These are phyloP conservation scores for Phytophthora pistaciae DNA, from an alignment of 352 stramenopile species.

Conservation along the genomic window DNA sequence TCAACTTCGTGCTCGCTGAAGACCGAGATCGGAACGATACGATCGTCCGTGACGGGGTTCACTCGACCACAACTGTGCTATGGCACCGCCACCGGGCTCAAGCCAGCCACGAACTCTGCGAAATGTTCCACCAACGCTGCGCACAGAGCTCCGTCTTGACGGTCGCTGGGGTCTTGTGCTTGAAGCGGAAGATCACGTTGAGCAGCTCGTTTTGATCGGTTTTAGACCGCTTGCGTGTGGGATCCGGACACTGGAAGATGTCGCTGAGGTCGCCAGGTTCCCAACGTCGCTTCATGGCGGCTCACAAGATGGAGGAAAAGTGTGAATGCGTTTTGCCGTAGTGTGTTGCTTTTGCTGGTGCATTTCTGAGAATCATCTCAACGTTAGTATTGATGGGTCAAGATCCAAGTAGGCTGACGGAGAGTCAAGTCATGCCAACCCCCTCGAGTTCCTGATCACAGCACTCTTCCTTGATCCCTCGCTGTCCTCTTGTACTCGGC, in stretches of 20 bases:
- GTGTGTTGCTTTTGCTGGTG: background rate
- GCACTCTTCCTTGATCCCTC: conserved; percentile 3
- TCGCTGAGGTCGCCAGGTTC: background rate
- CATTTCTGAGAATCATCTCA: background rate
- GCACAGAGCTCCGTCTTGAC: conserved; percentile 39
- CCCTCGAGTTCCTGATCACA: too few relatives aligned
- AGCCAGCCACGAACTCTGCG: conserved; percentile 23
- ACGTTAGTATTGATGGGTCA: background rate
- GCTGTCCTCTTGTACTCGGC: conserved; percentile 7
- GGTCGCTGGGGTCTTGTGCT: conserved; percentile 43
- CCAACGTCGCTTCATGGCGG: background rate
- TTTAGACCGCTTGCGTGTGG: background rate
- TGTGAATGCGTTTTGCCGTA: background rate
- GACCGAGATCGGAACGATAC: conserved; percentile 21
- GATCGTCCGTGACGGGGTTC: conserved; percentile 32
- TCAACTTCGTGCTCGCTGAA: conserved; percentile 41
- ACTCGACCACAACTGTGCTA: conserved; percentile 12
- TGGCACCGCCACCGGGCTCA: conserved; percentile 12
- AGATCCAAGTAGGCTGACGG: conserved; percentile 19
- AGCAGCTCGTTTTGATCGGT: conserved; percentile 30
- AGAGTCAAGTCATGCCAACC: too few relatives aligned
- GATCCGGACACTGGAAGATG: background rate
- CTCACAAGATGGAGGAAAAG: background rate
- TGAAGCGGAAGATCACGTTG: conserved; percentile 55
- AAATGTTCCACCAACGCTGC: conserved; percentile 30